Evolutionary conservation across 2,329 filamentous ascomycete genomes (phyloP).

Genomic region (Ascochyta lentis): DNA sequence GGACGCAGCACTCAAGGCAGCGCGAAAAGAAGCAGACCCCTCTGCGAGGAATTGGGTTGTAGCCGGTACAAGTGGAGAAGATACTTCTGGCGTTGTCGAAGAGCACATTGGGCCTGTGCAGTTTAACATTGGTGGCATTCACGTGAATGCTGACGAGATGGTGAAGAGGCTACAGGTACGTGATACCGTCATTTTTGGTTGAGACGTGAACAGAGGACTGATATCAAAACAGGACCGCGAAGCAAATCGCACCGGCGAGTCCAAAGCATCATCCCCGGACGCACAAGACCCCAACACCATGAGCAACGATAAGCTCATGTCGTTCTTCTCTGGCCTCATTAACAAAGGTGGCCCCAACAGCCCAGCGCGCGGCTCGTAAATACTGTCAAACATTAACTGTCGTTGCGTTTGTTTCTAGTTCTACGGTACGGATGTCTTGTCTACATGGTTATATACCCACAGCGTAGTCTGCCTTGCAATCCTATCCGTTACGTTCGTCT

Average conservation of each 20-base stretch:
- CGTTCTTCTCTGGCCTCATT: constrained; percentile 49
- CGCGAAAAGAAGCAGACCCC: constrained; percentile 45
- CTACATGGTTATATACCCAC: constrained; percentile 23
- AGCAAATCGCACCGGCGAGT: constrained; percentile 40
- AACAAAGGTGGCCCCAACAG: constrained; percentile 41
- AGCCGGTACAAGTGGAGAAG: constrained; percentile 24
- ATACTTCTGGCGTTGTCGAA: constrained; percentile 49
- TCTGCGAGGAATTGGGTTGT: constrained; percentile 25
- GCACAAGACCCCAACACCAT: constrained; percentile 41
- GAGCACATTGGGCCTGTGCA: constrained; percentile 89
- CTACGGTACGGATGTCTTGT: constrained; percentile 18
- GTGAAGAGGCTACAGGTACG: constrained; percentile 80
- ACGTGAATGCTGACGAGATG: constrained; percentile 94
- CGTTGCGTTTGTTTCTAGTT: background rate
- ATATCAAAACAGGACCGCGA: constrained; percentile 44
- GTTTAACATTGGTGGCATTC: constrained; percentile 98
- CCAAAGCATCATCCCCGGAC: constrained; percentile 35
- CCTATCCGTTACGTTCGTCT: background rate
- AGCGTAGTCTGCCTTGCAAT: constrained; percentile 20
- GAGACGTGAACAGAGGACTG: constrained; percentile 11
- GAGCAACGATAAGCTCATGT: constrained; percentile 50
- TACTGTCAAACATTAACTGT: too few species aligned
- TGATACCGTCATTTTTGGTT: background rate
- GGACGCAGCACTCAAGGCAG: constrained; percentile 52
- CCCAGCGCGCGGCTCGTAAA: constrained; percentile 28